Conservation (phyloP, 768 basidiomycete species). For the Tephrocybe sp. region DNA sequence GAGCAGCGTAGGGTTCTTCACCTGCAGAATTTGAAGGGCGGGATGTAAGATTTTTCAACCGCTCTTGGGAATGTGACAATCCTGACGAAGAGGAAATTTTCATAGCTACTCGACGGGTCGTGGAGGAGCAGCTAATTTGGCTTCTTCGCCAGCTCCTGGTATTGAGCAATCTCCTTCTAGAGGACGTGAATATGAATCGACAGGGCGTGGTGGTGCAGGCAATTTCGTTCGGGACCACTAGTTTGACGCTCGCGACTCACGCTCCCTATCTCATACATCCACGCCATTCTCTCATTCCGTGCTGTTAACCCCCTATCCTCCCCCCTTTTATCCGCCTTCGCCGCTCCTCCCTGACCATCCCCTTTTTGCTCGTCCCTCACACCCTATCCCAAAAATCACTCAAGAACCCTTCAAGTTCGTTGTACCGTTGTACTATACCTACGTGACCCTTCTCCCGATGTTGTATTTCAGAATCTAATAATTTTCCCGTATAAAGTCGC, state of each 20-base stretch:
- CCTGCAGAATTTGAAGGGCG: conserved; percentile 1
- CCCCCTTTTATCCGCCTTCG: no score
- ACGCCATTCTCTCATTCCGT: no score
- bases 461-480: no score
- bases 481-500: no score
- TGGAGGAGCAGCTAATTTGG: conserved; percentile 4
- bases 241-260: not conserved
- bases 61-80: not conserved
- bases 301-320: no score
- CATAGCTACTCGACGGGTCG: conserved; percentile 6
- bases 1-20: not conserved
- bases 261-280: not conserved
- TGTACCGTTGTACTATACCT: no score
- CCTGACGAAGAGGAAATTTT: not conserved
- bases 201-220: conserved; percentile 5
- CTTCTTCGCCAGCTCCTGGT: not conserved
- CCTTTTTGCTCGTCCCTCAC: no score
- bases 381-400: no score
- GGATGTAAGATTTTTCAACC: conserved; percentile 5
- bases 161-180: not conserved
- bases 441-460: no score
- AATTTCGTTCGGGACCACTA: conserved; percentile 1
- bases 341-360: no score
- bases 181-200: not conserved
- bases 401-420: no score